phyloP scores from a whole-genome alignment of 192 early-diverging fungal species.

The Paraglomus brasilianum region DNA sequence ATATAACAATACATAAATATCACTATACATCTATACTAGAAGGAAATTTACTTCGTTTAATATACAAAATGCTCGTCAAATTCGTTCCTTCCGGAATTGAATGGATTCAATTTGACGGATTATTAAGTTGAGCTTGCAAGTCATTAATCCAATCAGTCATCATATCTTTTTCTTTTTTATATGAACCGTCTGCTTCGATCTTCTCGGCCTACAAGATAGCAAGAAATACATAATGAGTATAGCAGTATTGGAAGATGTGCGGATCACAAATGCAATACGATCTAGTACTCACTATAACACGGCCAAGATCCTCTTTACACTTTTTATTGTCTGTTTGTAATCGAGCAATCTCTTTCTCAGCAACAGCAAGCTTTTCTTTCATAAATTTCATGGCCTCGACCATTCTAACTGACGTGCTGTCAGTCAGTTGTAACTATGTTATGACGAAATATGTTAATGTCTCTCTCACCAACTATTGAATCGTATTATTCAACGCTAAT shows the following conservation, averaged over 20 bases:
- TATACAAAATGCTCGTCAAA: too few species aligned
- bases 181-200: not conserved
- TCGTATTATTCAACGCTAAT: not conserved
- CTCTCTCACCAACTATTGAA: too few species aligned
- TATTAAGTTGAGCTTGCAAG: not conserved
- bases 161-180: constrained; percentile 10
- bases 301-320: not conserved
- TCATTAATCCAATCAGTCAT: not conserved
- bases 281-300: not conserved
- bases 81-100: too few species aligned
- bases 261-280: not conserved
- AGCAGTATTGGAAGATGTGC: not conserved
- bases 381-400: constrained; percentile 14
- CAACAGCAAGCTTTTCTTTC: constrained; percentile 1
- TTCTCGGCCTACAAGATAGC: not conserved
- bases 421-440: constrained; percentile 17
- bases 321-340: constrained; percentile 8
- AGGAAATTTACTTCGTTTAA: too few species aligned
- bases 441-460: not conserved
- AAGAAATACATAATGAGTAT: not conserved
- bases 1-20: too few species aligned
- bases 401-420: constrained; percentile 17
- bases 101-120: too few species aligned
- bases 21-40: too few species aligned
- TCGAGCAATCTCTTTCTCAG: constrained; percentile 10